Conservation (phyloP, 768 basidiomycete genomes). For the Nidularia sp. region DNA sequence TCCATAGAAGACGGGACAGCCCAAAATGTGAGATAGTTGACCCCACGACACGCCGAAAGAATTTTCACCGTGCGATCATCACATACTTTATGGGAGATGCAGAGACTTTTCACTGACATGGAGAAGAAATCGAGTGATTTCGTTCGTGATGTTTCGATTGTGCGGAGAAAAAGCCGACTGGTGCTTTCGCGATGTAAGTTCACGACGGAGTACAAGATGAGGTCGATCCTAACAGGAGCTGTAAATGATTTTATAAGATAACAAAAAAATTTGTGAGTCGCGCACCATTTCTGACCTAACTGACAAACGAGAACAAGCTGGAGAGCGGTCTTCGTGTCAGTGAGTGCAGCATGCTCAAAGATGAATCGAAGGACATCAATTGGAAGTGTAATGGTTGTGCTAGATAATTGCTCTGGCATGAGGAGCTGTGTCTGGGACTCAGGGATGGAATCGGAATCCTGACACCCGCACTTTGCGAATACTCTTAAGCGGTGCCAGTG, state of each 20-base stretch:
- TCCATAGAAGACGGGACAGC: conserved; percentile 15
- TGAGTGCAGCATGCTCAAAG: conserved; percentile 25
- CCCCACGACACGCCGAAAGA: conserved; percentile 26
- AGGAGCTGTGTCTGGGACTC: neutral
- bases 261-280: neutral
- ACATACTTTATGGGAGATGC: conserved; percentile 29
- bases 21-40: conserved; percentile 32
- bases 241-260: neutral
- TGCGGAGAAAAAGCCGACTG: conserved; percentile 29
- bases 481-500: neutral
- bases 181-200: conserved; percentile 25
- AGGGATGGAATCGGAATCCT: neutral
- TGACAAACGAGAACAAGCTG: conserved; percentile 25
- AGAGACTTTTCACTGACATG: conserved; percentile 28
- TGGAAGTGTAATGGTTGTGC: conserved; percentile 11
- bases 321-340: conserved; percentile 24
- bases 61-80: conserved; percentile 23
- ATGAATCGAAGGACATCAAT: conserved; percentile 31
- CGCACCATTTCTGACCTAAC: conserved; percentile 27
- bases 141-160: conserved; percentile 26
- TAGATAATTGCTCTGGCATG: neutral
- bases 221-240: conserved; percentile 24
- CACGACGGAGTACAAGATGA: conserved; percentile 28
- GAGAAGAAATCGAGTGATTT: conserved; percentile 28
- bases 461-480: neutral